Conservation (phyloP, 768 basidiomycete genomes). For the Xanthoconium purpureum region DNA sequence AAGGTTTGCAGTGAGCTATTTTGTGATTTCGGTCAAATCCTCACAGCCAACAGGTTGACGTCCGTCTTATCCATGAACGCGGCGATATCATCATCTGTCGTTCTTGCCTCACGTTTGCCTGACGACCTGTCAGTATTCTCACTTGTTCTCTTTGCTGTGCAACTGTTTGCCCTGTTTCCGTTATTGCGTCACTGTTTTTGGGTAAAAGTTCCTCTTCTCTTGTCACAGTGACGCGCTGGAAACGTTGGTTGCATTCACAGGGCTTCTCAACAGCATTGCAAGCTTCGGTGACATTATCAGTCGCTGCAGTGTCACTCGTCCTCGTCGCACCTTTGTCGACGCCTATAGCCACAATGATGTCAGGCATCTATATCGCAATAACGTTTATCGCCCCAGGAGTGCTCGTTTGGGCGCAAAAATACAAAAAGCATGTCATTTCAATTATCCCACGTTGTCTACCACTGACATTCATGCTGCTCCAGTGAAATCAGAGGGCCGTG, state of each 20-base stretch:
- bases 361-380: constrained; percentile 48
- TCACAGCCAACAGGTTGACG: constrained; percentile 54
- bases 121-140: constrained; percentile 87
- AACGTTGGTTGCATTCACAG: constrained; percentile 35
- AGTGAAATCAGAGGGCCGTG: constrained; percentile 89
- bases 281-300: constrained; percentile 48
- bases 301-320: constrained; percentile 49
- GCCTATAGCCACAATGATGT: constrained; percentile 52
- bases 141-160: constrained; percentile 79
- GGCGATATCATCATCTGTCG: constrained; percentile 88
- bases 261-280: constrained; percentile 45
- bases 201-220: constrained; percentile 38
- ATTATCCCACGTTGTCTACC: constrained; percentile 7
- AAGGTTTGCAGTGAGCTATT: constrained; percentile 43
- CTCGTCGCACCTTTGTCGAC: constrained; percentile 54
- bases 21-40: constrained; percentile 19
- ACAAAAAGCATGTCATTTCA: constrained; percentile 67
- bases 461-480: constrained; percentile 14
- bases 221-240: constrained; percentile 8
- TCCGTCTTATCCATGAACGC: constrained; percentile 89
- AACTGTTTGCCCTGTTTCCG: constrained; percentile 82
- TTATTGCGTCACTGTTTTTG: constrained; percentile 71
- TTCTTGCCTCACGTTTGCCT: constrained; percentile 84
- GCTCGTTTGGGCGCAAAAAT: constrained; percentile 81
- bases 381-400: constrained; percentile 72